Evolutionary conservation across 768 basidiomycete genomes (phyloP), one percentile per base, ranked within the genome.

Genomic region (Termitomyces sp.): DNA sequence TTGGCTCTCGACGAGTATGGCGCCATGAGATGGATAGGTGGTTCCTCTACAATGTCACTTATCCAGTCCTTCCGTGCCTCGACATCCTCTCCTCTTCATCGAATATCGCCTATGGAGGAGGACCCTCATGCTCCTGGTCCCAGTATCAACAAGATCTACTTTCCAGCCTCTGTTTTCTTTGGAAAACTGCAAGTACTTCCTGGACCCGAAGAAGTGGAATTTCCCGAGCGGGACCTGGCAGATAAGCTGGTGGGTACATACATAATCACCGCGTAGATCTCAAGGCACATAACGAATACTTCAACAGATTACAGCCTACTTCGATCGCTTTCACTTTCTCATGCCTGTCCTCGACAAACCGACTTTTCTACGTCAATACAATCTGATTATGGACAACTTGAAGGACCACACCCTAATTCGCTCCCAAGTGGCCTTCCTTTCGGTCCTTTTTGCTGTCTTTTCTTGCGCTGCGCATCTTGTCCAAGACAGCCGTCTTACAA

Each of bases 21-120:
- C 31, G 90, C 92, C 69, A 84, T 90, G 81, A 84, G 91, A 56
- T 94, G 91, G 91, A 93, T 94, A 62, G 91, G 91, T 39, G 89
- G 91, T 50, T 93, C 92, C 5, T 93, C 91, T 15, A 91, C 91
- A 20, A 92, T 94, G 91, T 90, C 91, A 6, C 80, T 94, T 61
- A 91, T 94, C 45, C 91, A 93, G 65, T 91, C 90, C 5, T 93
- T 94, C 75, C 84, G 82, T 57, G 83, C 87, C 42, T 71, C 87
- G 58, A 90, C 88, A 22, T 80, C 87, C 41, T 84, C 84, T 29
- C 88, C 88, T 6, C 73, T 88, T 20, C 82, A 87, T 65, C 88
- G 88, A 55, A 81, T 88, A 53, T 92, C 90, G 7, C 89, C 89
- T 35, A 88, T 86, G 84, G 88, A 90, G 58, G 89, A 91, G 63